A percentile compares a stretch with the other conserved stretches of the same genome.
Evolutionary conservation across 78 protist genomes (phyloP).

Genomic region (Paulinella micropora): DNA sequence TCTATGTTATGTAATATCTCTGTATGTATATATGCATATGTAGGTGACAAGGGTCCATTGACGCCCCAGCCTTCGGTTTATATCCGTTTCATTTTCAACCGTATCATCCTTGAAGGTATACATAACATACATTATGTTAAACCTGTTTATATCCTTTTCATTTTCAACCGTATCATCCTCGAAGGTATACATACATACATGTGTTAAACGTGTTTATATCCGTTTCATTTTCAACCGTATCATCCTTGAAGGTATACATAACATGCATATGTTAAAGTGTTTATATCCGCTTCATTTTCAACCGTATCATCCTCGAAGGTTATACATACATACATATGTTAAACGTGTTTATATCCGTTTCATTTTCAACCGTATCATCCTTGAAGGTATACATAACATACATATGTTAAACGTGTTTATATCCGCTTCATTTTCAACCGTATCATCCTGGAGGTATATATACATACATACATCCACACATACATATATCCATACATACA

Average conservation of each 20-base stretch:
- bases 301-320: constrained; percentile 63
- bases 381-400: constrained; percentile 21
- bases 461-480: too few species aligned
- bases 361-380: constrained; percentile 81
- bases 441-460: constrained; percentile 41
- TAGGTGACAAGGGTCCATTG: constrained; percentile 44
- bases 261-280: background rate
- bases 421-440: constrained; percentile 91
- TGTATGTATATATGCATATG: background rate
- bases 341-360: constrained; percentile 80
- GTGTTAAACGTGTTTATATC: too few species aligned
- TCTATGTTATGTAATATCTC: background rate
- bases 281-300: constrained; percentile 88
- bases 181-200: too few species aligned
- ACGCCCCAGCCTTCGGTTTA: constrained; percentile 58
- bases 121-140: too few species aligned
- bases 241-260: constrained; percentile 30
- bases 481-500: too few species aligned
- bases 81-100: constrained; percentile 89
- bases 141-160: constrained; percentile 80
- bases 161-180: constrained; percentile 78
- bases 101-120: constrained; percentile 53
- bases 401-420: constrained; percentile 18
- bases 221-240: constrained; percentile 88
- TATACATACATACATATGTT: too few species aligned